Conservation (phyloP, 495 filamentous ascomycete genomes). For the Annulohypoxylon maeteangense region DNA sequence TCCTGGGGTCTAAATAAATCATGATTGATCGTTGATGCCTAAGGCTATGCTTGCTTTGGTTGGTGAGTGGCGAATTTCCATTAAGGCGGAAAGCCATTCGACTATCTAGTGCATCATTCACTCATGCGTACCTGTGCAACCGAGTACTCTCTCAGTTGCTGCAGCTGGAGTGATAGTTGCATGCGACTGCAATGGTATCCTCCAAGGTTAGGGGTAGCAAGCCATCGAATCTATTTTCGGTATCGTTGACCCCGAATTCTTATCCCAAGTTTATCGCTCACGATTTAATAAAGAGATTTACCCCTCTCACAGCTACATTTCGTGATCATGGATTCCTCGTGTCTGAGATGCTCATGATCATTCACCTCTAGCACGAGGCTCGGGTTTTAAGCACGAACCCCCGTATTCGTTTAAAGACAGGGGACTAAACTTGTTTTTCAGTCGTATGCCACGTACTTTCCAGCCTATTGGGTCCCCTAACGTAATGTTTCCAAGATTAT, state of each 20-base stretch:
- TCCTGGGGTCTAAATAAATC: conserved; percentile 35
- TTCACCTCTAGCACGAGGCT: neutral
- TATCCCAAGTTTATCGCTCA: neutral
- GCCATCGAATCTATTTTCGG: neutral
- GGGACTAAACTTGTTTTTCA: neutral
- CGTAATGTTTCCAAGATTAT: neutral
- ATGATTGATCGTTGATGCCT: conserved; percentile 19
- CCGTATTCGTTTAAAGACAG: neutral
- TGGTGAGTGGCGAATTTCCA: neutral
- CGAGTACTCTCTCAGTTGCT: neutral
- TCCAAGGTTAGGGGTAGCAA: neutral
- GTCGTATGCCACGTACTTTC: neutral
- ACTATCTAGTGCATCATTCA: neutral
- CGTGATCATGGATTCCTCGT: neutral
- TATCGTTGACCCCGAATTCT: neutral
- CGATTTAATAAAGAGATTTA: neutral
- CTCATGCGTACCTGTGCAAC: neutral
- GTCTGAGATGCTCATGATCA: neutral
- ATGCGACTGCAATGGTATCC: neutral
- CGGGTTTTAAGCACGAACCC: neutral
- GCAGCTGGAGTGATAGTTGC: neutral
- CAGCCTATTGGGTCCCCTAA: neutral
- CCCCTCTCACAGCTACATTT: neutral
- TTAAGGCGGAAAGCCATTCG: neutral
- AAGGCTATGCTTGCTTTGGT: neutral